These are phyloP conservation scores for Penicillium waksmanii DNA, from an alignment of 495 filamentous ascomycete species.

Conservation along the genomic window DNA sequence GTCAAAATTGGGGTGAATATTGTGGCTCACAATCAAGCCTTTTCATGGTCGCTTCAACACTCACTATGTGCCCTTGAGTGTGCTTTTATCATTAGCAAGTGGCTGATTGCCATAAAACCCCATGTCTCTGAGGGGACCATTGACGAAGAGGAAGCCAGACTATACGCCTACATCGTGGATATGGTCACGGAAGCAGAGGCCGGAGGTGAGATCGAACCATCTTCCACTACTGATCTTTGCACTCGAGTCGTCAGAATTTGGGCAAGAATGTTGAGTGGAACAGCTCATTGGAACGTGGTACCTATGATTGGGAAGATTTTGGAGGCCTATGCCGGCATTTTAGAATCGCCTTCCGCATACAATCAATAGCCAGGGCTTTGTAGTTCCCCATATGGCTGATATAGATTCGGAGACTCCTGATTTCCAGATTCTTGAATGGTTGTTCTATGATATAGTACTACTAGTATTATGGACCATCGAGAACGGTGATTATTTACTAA, in stretches of 20 bases:
- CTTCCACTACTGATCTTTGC: constrained; percentile 3
- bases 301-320: constrained; percentile 12
- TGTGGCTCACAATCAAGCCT: constrained; percentile 32
- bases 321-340: constrained; percentile 8
- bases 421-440: too few species aligned
- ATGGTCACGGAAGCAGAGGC: constrained; percentile 3
- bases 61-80: constrained; percentile 40
- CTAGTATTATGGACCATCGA: too few species aligned
- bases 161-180: constrained; percentile 3
- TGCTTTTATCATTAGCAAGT: constrained; percentile 38
- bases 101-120: constrained; percentile 28
- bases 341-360: background rate
- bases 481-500: too few species aligned
- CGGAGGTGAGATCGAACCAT: background rate
- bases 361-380: too few species aligned
- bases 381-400: too few species aligned
- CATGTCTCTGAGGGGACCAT: background rate
- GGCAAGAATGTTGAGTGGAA: constrained; percentile 14
- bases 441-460: too few species aligned
- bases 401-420: too few species aligned
- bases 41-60: constrained; percentile 40
- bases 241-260: constrained; percentile 12
- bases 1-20: constrained; percentile 37
- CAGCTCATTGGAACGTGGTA: constrained; percentile 13
- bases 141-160: constrained; percentile 1